Percentiles rank a stretch among this genome's conserved stretches.
Conservation (phyloP, 192 early-diverging fungal genomes). For the Umbelopsis ramanniana region DNA sequence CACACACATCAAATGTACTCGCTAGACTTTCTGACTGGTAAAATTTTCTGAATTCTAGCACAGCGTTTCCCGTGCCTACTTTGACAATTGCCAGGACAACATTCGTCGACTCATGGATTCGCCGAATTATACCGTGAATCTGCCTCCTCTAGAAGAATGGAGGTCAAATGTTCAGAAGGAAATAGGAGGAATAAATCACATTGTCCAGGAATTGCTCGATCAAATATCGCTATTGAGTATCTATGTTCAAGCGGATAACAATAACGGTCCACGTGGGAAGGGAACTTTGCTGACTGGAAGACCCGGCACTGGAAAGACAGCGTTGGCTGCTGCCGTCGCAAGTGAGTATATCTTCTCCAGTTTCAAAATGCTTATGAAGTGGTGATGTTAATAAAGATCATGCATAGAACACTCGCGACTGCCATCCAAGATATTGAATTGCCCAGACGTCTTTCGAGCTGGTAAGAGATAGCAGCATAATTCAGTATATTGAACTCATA, state of each 20-base stretch:
- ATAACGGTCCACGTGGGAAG: constrained; percentile 25
- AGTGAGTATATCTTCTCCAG: constrained; percentile 11
- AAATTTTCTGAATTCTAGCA: too few relatives aligned
- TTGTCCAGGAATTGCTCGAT: not conserved
- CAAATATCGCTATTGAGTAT: not conserved
- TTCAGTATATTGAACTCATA: not conserved
- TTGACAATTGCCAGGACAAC: not conserved
- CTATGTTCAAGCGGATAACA: not conserved
- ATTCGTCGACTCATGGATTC: too few relatives aligned
- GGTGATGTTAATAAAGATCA: not conserved
- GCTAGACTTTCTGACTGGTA: too few relatives aligned
- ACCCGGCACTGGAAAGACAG: constrained; percentile 61
- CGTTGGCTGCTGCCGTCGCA: constrained; percentile 47
- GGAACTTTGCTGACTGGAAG: constrained; percentile 51
- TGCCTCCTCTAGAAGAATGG: not conserved
- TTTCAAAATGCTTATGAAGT: not conserved
- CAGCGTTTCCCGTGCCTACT: not conserved
- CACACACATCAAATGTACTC: too few relatives aligned
- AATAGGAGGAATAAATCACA: not conserved
- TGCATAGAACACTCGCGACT: constrained; percentile 40
- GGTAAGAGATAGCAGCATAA: constrained; percentile 25
- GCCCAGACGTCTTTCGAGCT: constrained; percentile 54
- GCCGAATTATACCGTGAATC: not conserved
- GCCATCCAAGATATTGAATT: constrained; percentile 50
- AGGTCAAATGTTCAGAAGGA: not conserved